Percentiles rank a stretch among this genome's conserved stretches.
These are phyloP conservation scores for Mediolabrus comicus DNA, from an alignment of 108 stramenopile species.

Conservation along the genomic window DNA sequence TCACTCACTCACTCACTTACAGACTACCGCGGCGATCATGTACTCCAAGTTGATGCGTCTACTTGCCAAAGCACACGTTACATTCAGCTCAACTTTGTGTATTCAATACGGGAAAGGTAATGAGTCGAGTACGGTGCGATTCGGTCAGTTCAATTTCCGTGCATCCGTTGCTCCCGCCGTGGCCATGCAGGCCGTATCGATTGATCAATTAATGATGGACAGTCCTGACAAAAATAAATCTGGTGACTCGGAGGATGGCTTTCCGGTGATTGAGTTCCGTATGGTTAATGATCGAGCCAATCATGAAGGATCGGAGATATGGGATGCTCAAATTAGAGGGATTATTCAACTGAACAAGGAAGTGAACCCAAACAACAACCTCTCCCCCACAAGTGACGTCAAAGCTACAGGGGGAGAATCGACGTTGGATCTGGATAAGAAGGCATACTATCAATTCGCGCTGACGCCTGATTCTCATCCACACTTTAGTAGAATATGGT, in stretches of 20 bases:
- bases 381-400: background rate
- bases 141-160: conserved; percentile 21
- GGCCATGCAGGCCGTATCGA: background rate
- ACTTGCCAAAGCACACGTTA: conserved; percentile 23
- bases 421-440: conserved; percentile 25
- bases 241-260: conserved; percentile 8
- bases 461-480: conserved; percentile 26
- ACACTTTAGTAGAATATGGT: conserved; percentile 26
- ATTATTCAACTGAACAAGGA: conserved; percentile 24
- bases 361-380: background rate
- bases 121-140: conserved; percentile 18
- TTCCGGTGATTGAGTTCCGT: conserved; percentile 29
- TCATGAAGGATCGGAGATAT: conserved; percentile 19
- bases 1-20: background rate
- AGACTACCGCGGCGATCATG: conserved; percentile 28
- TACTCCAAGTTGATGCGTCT: conserved; percentile 26
- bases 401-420: conserved; percentile 19
- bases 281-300: conserved; percentile 31
- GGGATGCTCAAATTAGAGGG: conserved; percentile 30
- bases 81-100: conserved; percentile 30
- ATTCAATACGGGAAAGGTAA: conserved; percentile 35
- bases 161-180: conserved; percentile 4
- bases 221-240: background rate
- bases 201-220: background rate
- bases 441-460: conserved; percentile 13